Conservation (phyloP, 78 protist species). For the Dictyostelium discoideum region dicty_2.7 NC_007088.5:4579501-4580000, state of each 20-base stretch:
- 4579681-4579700: background rate
- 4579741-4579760: background rate
- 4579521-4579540: background rate
- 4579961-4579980: slow-evolving; percentile 11
- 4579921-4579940: slow-evolving; percentile 24
- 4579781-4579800: background rate
- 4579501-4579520: slow-evolving; percentile 10
- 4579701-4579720: background rate
- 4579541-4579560: slow-evolving; percentile 12
- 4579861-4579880: slow-evolving; percentile 31
- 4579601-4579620: background rate
- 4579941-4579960: slow-evolving; percentile 41
- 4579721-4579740: background rate
- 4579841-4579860: background rate
- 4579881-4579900: slow-evolving; percentile 23
- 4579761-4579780: background rate
- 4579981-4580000: background rate
- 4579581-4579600: slow-evolving; percentile 29
- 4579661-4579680: background rate
- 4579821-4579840: background rate
- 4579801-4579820: background rate
- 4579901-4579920: slow-evolving; percentile 6
- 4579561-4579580: slow-evolving; percentile 32
- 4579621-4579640: background rate
- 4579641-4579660: background rate